These are phyloP conservation scores for Cytospora mali DNA, from an alignment of 2,329 filamentous ascomycete species.

Conservation along the genomic window DNA sequence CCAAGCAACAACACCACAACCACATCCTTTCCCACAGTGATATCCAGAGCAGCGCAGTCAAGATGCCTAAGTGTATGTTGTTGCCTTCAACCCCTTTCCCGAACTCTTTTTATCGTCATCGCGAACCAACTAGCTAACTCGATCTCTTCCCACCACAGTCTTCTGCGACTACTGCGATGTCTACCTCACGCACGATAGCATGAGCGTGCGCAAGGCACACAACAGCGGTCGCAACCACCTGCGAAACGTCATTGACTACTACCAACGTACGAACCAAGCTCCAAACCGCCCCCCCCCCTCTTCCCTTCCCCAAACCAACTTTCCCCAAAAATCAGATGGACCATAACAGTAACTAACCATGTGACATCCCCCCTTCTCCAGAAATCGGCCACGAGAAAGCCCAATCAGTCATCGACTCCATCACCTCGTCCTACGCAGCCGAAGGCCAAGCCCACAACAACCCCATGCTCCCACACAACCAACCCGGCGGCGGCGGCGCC, in stretches of 20 bases:
- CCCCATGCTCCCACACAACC: conserved; percentile 76
- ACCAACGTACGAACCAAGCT: conserved; percentile 69
- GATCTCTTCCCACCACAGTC: conserved; percentile 51
- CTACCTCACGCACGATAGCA: conserved; percentile 99
- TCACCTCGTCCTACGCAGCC: conserved; percentile 92
- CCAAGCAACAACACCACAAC: conserved; percentile 13
- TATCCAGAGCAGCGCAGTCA: conserved; percentile 39
- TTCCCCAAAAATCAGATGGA: not conserved
- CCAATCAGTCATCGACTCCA: conserved; percentile 96
- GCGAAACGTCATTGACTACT: conserved; percentile 97
- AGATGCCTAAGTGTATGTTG: conserved; percentile 89
- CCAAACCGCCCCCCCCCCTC: too few relatives aligned
- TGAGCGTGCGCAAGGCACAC: conserved; percentile 99
- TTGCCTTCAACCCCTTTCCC: conserved; percentile 31
- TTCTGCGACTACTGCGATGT: conserved; percentile 99
- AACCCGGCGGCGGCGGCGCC: conserved; percentile 56
- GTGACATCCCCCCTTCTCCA: conserved; percentile 39
- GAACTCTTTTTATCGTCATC: not conserved
- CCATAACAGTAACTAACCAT: not conserved
- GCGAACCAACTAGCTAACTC: conserved; percentile 29
- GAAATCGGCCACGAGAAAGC: conserved; percentile 99
- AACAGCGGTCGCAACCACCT: conserved; percentile 96
- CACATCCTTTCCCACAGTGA: not conserved
- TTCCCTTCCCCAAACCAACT: conserved; percentile 5
- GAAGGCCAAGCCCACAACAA: conserved; percentile 88